A percentile compares a stretch with the other conserved stretches of the same genome.
These are phyloP conservation scores for Epithemia pelagica DNA, from an alignment of 108 stramenopile species.

Conservation along the genomic window DNA sequence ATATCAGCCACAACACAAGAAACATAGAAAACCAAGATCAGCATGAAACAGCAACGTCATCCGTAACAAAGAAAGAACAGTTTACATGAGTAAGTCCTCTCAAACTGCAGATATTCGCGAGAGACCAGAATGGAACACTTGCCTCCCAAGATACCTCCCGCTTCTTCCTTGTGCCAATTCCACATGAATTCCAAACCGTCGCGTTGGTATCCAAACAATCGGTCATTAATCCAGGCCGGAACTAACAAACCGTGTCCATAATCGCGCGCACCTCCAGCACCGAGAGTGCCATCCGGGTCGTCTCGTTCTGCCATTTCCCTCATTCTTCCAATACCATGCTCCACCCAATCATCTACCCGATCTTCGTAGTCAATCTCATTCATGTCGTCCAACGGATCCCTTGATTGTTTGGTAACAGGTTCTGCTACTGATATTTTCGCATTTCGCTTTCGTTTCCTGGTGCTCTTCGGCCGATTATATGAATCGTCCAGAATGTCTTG, in stretches of 20 bases:
- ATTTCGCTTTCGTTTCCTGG: conserved; percentile 3
- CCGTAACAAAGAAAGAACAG: neutral
- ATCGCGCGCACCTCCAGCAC: conserved; percentile 42
- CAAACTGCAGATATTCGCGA: too few relatives aligned
- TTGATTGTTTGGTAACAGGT: neutral
- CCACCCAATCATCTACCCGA: conserved; percentile 75
- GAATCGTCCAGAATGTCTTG: neutral
- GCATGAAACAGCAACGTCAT: too few relatives aligned
- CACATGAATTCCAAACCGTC: conserved; percentile 91
- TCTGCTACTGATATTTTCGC: conserved; percentile 1
- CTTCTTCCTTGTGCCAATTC: conserved; percentile 87
- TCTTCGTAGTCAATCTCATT: conserved; percentile 73
- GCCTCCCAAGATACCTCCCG: conserved; percentile 91
- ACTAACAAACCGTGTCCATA: conserved; percentile 65
- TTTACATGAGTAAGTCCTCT: too few relatives aligned
- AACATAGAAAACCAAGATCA: too few relatives aligned
- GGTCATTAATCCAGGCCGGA: conserved; percentile 79
- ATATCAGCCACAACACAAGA: too few relatives aligned
- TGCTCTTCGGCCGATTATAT: neutral
- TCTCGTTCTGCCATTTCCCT: conserved; percentile 68
- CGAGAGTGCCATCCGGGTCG: conserved; percentile 21
- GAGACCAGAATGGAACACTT: too few relatives aligned
- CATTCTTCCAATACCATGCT: conserved; percentile 54
- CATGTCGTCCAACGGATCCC: conserved; percentile 51
- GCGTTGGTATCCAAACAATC: conserved; percentile 78